These are phyloP conservation scores for Aspergillus coremiiformis DNA, from an alignment of 495 filamentous ascomycete species.

Conservation along the genomic window DNA sequence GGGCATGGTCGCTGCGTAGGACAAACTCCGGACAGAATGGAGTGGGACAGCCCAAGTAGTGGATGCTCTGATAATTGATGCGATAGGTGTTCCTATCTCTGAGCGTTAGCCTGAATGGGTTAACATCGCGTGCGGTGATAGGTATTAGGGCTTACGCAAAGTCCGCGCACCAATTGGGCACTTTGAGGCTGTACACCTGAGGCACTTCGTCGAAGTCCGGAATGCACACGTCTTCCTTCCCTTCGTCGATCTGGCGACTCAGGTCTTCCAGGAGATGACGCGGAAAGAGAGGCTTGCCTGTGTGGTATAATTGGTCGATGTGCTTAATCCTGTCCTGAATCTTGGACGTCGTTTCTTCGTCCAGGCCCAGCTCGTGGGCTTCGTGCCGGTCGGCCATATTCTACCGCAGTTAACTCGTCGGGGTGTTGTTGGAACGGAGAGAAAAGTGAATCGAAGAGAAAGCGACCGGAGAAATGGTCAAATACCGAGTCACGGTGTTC, in stretches of 20 bases:
- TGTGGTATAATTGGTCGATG: constrained; percentile 7
- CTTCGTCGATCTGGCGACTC: constrained; percentile 13
- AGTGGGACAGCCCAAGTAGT: constrained; percentile 11
- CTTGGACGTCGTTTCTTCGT: constrained; percentile 5
- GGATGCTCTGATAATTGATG: constrained; percentile 19
- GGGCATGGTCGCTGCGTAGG: constrained; percentile 10
- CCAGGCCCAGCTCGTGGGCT: not conserved
- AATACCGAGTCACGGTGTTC: not conserved
- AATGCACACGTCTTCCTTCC: constrained; percentile 13
- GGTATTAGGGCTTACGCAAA: constrained; percentile 9
- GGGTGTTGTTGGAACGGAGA: not conserved
- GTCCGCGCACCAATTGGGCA: constrained; percentile 13
- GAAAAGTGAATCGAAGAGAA: not conserved
- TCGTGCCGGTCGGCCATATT: not conserved
- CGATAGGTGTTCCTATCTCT: constrained; percentile 17
- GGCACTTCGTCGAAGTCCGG: constrained; percentile 11
- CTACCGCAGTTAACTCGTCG: not conserved
- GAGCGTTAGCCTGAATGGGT: not conserved
- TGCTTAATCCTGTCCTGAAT: constrained; percentile 6
- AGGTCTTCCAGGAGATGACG: constrained; percentile 17
- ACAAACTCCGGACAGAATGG: constrained; percentile 11
- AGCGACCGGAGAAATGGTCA: not conserved
- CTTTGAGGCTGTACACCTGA: constrained; percentile 11
- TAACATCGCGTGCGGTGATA: not conserved
- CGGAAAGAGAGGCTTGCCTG: constrained; percentile 18